Evolutionary conservation across 805 yeast genomes (phyloP), one percentile per base, ranked within the genome.

Genomic region (Clavispora santaluciae): DNA sequence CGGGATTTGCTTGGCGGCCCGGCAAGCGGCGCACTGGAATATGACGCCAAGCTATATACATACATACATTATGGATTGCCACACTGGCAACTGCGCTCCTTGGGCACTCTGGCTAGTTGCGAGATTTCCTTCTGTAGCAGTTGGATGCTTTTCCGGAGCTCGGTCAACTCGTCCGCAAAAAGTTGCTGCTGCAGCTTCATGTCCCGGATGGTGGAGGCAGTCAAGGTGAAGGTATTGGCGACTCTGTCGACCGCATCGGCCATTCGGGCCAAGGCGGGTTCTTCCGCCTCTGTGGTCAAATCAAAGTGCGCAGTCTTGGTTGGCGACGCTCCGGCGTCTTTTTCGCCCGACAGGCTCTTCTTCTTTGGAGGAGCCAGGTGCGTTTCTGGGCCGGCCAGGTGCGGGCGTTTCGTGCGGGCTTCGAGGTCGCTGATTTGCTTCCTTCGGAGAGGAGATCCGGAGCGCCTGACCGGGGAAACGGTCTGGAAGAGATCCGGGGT

Each of bases 401-500:
- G 18, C 29, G 22, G 31, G 17, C 36, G 31, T 5, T 36, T 39
- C 39, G 28, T 42, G 41, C 26, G 44, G 35, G 41, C 10, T 23
- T 65, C 70, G 35, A 63, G 54, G 38, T 60, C 59, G 25, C 44
- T 49, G 12, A 65, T 65, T 22, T 49, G 51, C 33, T 52, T 54
- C 24, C 70, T 50, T 25, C 69, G 52, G 31, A 51, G 53, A 2
- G 70, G 69, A 2, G 69, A 64, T 6, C 70, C 70, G 33, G 68
- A 61, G 36, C 59, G 50, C 40, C 59, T 50, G 7, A 58, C 48
- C 7, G 66, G 60, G 1, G 64, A 56, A 9, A 31, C 8, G 5
- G n/a, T 10, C 20, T 35, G 24, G 10, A 22, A 20, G 21, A 15
- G 31, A 8, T 30, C 33, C 2, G 41, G 21, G 13, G 24, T 13